Evolutionary conservation across 129 eudicot genomes (phyloP).

Genomic region (Dittrichia graveolens): DNA sequence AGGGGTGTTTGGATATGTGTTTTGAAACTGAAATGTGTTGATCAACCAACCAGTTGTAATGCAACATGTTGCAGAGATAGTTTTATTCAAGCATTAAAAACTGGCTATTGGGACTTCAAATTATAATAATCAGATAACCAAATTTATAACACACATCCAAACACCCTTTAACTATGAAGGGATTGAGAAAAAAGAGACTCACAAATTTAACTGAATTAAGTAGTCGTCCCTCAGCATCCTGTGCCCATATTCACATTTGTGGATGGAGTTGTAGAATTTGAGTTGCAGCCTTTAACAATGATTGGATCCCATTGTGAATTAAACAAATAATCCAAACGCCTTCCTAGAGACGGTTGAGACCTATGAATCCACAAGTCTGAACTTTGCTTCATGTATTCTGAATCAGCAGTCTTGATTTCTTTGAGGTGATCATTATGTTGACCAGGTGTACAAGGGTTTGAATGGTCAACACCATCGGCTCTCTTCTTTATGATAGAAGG

Average conservation of each 20-base stretch:
- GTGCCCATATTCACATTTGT: conserved; percentile 36
- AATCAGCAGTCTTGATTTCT: conserved; percentile 26
- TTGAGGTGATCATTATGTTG: conserved; percentile 15
- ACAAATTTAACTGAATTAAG: conserved; percentile 27
- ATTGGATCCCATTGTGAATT: conserved; percentile 51
- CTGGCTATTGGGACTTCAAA: too few species aligned
- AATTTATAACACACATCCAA: not conserved
- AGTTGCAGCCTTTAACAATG: conserved; percentile 35
- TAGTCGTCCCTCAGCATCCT: conserved; percentile 38
- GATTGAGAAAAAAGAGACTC: conserved; percentile 11
- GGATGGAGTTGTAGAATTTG: conserved; percentile 38
- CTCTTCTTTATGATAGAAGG: not conserved
- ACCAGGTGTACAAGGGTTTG: conserved; percentile 19
- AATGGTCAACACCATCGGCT: conserved; percentile 17
- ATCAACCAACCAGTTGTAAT: too few species aligned
- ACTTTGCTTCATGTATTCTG: conserved; percentile 22
- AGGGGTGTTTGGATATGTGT: too few species aligned
- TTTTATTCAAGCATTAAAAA: too few species aligned
- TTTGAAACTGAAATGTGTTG: too few species aligned
- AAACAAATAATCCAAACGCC: conserved; percentile 57
- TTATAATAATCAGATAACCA: not conserved
- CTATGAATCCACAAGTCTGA: conserved; percentile 15
- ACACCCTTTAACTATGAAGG: too few species aligned
- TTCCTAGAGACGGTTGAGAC: conserved; percentile 42
- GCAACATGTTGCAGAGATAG: too few species aligned